A percentile compares a stretch with the other conserved stretches of the same genome.
Evolutionary conservation across 1,284 basidiomycete genomes (phyloP).

Genomic region (Tetrapyrgos nigripes): DNA sequence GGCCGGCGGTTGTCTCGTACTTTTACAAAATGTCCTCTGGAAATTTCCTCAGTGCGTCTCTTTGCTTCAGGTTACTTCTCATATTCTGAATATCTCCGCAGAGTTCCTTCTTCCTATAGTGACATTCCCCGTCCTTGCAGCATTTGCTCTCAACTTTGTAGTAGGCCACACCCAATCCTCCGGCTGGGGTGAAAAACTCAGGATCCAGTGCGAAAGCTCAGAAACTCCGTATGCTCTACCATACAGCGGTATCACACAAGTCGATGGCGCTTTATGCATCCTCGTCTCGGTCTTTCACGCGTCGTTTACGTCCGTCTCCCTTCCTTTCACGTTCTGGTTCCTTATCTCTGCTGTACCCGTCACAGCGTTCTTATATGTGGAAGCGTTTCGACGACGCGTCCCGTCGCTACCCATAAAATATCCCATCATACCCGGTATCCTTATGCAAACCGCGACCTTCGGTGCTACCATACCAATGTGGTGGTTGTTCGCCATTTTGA

Average conservation of each 20-base stretch:
- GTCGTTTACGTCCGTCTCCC: constrained; percentile 29
- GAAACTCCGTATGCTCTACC: not conserved
- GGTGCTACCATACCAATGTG: constrained; percentile 44
- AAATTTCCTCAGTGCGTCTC: no score
- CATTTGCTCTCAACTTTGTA: constrained; percentile 28
- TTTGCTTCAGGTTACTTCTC: no score
- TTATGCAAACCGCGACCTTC: constrained; percentile 34
- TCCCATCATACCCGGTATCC: constrained; percentile 26
- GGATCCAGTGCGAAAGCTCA: not conserved
- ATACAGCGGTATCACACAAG: not conserved
- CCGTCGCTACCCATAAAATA: constrained; percentile 18
- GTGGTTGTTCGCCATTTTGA: constrained; percentile 40
- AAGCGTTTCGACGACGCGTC: constrained; percentile 27
- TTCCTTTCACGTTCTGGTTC: constrained; percentile 36
- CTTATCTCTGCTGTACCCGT: constrained; percentile 29
- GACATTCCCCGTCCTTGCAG: constrained; percentile 1
- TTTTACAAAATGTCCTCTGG: no score
- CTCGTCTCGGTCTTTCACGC: constrained; percentile 45
- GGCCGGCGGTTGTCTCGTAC: no score
- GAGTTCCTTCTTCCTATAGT: not conserved
- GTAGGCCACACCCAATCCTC: constrained; percentile 1
- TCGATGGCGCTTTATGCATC: not conserved
- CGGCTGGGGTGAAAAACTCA: not conserved
- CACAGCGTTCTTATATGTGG: constrained; percentile 32
- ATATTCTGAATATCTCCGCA: not conserved